Evolutionary conservation across 2,329 filamentous ascomycete species (phyloP), one percentile per base, ranked within the genome.

Genomic region (Pezizomycotina sp.): DNA sequence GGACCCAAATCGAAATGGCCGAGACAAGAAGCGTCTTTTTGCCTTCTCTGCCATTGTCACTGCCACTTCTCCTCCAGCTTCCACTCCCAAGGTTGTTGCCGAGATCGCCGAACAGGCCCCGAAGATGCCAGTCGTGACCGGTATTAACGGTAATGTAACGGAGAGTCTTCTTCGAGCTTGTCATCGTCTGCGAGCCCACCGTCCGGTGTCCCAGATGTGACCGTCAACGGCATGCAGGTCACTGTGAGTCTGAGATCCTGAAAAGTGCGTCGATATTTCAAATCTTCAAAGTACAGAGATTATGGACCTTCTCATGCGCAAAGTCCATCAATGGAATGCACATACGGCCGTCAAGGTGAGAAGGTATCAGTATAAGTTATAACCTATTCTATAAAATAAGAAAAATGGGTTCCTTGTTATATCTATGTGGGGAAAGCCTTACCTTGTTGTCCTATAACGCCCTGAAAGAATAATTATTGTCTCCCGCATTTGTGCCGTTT

Each of bases 1-100:
- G 81, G 47, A 86, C 82, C 38, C 83, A 93, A 56, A 66, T 92
- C 5, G 84, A 93, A 52, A 69, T 92, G 58, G 82, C 80, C 2
- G 72, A 52, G 50, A 48, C 54, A 44, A 48, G 47, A 47, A 53
- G 34, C 34, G 51, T 52, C 45, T 59, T 54, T 31, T 49, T 53
- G 33, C 53, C 49, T 16, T 38, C 37, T 37, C 38, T 51, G 28
- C 54, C 56, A 36, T 42, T 1, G 45, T 43, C 14, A 42, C 41
- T 6, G 33, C 36, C 13, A 29, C 23, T 37, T 48, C 42, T 43
- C 46, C 42, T 42, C 49, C 28, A 37, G 48, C 31, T 33, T 47
- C 25, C 34, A 49, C 38, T 23, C 40, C 41, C 15, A 51, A 50
- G 26, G 51, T 52, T 25, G 52, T 48, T 19, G 45, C 45, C 27